These are phyloP conservation scores for Flaveria ramosissima DNA, from an alignment of 129 eudicot genomes.

Conservation along the genomic window DNA sequence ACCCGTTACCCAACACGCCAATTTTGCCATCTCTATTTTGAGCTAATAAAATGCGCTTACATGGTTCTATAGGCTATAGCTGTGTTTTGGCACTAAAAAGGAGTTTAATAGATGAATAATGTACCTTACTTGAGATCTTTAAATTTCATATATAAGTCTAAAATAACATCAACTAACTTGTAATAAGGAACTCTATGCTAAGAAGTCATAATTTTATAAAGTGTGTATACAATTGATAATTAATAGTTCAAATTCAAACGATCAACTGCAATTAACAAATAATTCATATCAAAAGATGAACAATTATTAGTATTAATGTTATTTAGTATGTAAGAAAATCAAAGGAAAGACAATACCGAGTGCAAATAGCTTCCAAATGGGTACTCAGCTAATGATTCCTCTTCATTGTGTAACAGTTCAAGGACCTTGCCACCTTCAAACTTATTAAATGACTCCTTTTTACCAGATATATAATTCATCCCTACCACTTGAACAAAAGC, in stretches of 20 bases:
- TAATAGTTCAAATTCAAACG: slow-evolving; percentile 12
- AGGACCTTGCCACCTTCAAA: slow-evolving; percentile 23
- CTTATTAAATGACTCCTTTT: slow-evolving; percentile 30
- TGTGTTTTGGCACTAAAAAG: slow-evolving; percentile 4
- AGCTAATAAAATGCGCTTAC: not conserved
- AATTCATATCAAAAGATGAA: not conserved
- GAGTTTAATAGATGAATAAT: not conserved
- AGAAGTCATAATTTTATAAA: slow-evolving; percentile 8
- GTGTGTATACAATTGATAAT: not conserved
- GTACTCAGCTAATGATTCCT: slow-evolving; percentile 87
- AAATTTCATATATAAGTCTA: not conserved
- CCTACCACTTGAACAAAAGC: slow-evolving; percentile 60
- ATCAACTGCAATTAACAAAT: slow-evolving; percentile 1
- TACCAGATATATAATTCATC: slow-evolving; percentile 40
- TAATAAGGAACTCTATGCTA: not conserved
- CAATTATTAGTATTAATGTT: not conserved
- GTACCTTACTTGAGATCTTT: not conserved
- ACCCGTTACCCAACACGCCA: slow-evolving; percentile 8
- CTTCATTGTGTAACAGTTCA: slow-evolving; percentile 57
- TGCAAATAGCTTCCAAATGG: slow-evolving; percentile 83
- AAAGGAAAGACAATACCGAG: slow-evolving; percentile 49
- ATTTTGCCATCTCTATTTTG: not conserved
- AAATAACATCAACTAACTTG: not conserved
- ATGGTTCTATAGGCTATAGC: not conserved
- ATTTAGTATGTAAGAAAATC: slow-evolving; percentile 16